Evolutionary conservation across 148 eudicot species (phyloP).

Genomic region (Camellia granthamiana): DNA sequence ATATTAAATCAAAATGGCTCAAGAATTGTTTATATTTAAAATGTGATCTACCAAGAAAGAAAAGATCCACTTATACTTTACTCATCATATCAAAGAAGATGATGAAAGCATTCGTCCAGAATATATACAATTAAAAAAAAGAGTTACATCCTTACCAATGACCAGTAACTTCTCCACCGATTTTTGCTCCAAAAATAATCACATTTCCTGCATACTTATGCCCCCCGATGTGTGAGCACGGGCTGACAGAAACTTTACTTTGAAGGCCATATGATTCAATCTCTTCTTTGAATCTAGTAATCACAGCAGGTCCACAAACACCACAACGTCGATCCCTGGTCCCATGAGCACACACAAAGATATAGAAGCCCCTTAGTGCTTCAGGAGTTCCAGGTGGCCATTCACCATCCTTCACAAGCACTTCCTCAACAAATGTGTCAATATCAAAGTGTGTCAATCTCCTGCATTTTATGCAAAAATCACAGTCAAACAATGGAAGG

Average conservation of each 20-base stretch:
- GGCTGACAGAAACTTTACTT: constrained; percentile 78
- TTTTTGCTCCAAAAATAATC: constrained; percentile 73
- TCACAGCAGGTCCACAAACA: constrained; percentile 89
- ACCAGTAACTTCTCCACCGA: constrained; percentile 59
- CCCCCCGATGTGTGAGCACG: constrained; percentile 97
- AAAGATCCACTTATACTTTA: background rate
- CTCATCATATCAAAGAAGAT: background rate
- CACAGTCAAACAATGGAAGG: background rate
- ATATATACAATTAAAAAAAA: constrained; percentile 2
- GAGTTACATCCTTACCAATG: constrained; percentile 63
- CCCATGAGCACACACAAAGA: constrained; percentile 95
- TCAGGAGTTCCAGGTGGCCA: constrained; percentile 97
- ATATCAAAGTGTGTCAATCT: constrained; percentile 97
- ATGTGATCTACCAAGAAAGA: background rate
- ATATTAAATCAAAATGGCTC: constrained; percentile 1
- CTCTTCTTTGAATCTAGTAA: constrained; percentile 78
- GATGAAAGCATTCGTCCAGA: background rate
- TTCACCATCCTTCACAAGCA: constrained; percentile 85
- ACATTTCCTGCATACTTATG: constrained; percentile 97
- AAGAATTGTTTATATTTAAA: constrained; percentile 5
- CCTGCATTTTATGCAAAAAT: constrained; percentile 43
- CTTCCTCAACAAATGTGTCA: constrained; percentile 97
- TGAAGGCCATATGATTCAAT: constrained; percentile 68
- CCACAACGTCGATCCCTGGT: constrained; percentile 93
- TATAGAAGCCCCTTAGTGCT: constrained; percentile 62